Percentiles rank a stretch among this genome's conserved stretches.
These are phyloP conservation scores for Colletotrichum musicola DNA, from an alignment of 2,329 filamentous ascomycete genomes.

Conservation along the genomic window DNA sequence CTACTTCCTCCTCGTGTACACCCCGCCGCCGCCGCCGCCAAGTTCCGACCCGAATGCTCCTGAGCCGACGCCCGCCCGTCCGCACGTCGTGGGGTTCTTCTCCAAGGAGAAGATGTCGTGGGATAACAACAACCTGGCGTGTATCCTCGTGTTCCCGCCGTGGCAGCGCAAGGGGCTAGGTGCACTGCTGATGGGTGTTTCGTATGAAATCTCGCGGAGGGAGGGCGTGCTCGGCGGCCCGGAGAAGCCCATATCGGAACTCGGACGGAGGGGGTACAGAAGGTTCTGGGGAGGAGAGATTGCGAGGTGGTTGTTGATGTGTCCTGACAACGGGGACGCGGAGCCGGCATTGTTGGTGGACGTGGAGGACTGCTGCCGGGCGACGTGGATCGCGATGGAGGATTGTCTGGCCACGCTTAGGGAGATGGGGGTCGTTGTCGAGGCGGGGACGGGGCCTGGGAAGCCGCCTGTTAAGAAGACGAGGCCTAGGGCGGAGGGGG, in stretches of 20 bases:
- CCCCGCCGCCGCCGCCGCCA: constrained; percentile 64
- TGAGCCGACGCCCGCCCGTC: constrained; percentile 42
- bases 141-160: constrained; percentile 94
- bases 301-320: constrained; percentile 72
- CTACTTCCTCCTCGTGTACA: constrained; percentile 91
- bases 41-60: constrained; percentile 35
- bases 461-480: constrained; percentile 44
- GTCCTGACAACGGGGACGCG: constrained; percentile 18
- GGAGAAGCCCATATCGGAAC: constrained; percentile 90
- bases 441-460: constrained; percentile 63
- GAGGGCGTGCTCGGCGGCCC: constrained; percentile 90
- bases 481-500: constrained; percentile 38
- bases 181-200: constrained; percentile 89
- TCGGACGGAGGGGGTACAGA: constrained; percentile 85
- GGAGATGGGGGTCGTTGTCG: constrained; percentile 80
- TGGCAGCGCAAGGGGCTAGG: constrained; percentile 94
- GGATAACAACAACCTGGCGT: constrained; percentile 98
- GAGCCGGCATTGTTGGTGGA: constrained; percentile 63
- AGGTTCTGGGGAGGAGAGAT: constrained; percentile 91
- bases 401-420: constrained; percentile 84
- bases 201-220: constrained; percentile 89
- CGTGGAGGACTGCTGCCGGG: constrained; percentile 78
- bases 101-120: constrained; percentile 99
- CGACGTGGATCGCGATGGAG: constrained; percentile 86
- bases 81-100: constrained; percentile 92